These are phyloP conservation scores for Shiraia sp. DNA, from an alignment of 2,329 filamentous ascomycete genomes.

Conservation along the genomic window DNA sequence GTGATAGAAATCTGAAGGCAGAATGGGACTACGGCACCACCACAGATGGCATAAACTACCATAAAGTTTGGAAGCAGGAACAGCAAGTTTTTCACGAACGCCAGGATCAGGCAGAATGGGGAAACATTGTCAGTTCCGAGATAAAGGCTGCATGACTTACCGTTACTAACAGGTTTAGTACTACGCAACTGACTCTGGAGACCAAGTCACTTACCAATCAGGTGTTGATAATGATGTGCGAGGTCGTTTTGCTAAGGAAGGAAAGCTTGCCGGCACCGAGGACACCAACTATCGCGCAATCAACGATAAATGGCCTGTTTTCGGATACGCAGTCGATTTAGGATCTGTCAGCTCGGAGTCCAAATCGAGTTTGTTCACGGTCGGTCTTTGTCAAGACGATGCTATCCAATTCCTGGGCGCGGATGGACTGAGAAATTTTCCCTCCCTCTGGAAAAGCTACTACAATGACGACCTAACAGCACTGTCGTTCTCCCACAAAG, in stretches of 20 bases:
- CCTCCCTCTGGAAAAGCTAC: conserved; percentile 56
- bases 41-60: conserved; percentile 57
- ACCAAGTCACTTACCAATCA: conserved; percentile 52
- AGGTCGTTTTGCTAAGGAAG: conserved; percentile 48
- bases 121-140: conserved; percentile 46
- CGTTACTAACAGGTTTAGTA: conserved; percentile 39
- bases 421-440: conserved; percentile 43
- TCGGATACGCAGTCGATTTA: conserved; percentile 57
- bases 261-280: conserved; percentile 50
- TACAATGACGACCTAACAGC: conserved; percentile 51
- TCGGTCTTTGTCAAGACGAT: conserved; percentile 55
- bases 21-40: conserved; percentile 63
- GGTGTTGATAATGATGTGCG: conserved; percentile 54
- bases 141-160: not conserved
- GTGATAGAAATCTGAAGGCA: conserved; percentile 59
- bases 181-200: conserved; percentile 52
- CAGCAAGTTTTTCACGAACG: conserved; percentile 54
- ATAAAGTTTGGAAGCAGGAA: conserved; percentile 57
- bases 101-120: conserved; percentile 56
- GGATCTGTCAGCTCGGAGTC: conserved; percentile 47
- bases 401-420: conserved; percentile 56
- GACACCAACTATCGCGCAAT: conserved; percentile 57
- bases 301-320: conserved; percentile 55
- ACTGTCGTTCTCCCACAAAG: conserved; percentile 55
- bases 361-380: conserved; percentile 52